A percentile compares a stretch with the other conserved stretches of the same genome.
phyloP scores from a whole-genome alignment of 2,329 filamentous ascomycete genomes.

The Ustulina deusta region DNA sequence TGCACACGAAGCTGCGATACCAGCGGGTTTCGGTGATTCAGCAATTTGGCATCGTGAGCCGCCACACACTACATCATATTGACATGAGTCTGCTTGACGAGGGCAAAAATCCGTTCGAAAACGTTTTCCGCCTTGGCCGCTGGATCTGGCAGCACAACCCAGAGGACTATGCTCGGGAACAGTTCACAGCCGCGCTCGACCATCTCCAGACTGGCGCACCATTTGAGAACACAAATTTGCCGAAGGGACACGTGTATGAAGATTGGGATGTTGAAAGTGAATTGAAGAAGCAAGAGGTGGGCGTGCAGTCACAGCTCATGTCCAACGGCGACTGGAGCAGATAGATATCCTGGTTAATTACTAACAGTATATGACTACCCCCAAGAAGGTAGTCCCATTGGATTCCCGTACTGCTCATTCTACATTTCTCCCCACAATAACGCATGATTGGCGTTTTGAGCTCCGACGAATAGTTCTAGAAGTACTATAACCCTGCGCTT shows the following conservation, averaged over 20 bases:
- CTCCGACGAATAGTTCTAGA: too few species aligned
- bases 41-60: conserved; percentile 41
- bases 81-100: conserved; percentile 37
- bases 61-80: conserved; percentile 40
- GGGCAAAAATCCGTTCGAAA: conserved; percentile 28
- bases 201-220: conserved; percentile 43
- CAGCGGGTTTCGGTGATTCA: conserved; percentile 44
- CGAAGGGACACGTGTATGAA: conserved; percentile 45
- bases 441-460: too few species aligned
- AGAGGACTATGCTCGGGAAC: conserved; percentile 51
- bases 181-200: conserved; percentile 43
- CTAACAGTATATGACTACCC: not conserved
- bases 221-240: conserved; percentile 51
- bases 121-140: conserved; percentile 31
- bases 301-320: conserved; percentile 29
- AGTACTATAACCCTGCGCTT: too few species aligned
- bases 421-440: too few species aligned
- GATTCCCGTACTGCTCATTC: too few species aligned
- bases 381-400: too few species aligned
- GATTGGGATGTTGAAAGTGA: conserved; percentile 48
- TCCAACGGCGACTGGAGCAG: conserved; percentile 42
- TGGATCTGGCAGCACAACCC: conserved; percentile 46
- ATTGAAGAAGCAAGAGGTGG: conserved; percentile 38
- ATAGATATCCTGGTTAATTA: conserved; percentile 7
- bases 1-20: conserved; percentile 37